Evolutionary conservation across 306 rosid species (phyloP), one percentile per base, ranked within the genome.

Genomic region (Phaseolus lunatus): DNA sequence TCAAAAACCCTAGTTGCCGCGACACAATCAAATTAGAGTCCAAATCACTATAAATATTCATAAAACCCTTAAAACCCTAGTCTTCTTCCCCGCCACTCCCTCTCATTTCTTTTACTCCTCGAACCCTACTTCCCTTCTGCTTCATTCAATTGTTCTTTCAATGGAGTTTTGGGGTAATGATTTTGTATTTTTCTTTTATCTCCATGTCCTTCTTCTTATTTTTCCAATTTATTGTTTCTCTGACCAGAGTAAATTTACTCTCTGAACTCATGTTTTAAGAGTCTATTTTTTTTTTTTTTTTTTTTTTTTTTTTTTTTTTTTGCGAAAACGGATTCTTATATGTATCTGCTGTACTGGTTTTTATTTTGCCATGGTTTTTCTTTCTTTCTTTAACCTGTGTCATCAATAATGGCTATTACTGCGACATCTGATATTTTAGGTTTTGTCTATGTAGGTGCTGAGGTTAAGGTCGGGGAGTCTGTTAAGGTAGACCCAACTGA

Each of bases 141-240:
- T 18, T 73, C 1, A 12, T 22, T 39, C 44, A 0, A 7, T 37
- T 37, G 9, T 37, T 9, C 18, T 2, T 35, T 11, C 62, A 37
- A 93, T 93, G 98, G 96, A 91, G 87, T 93, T 93, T 68, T 93
- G 98, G 98, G 98, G 98, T 93, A 83, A 78, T 54, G 31, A 29
- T 12, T 3, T 12, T 43, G 3, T 6, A 6, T 33, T 39, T 37
- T 7, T 1, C 5, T 49, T 13, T 43, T 7, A 23, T 52, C n/a
- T 52, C 0, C 19, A 4, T 11, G 22, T 39, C 19, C 9, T 0
- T 14, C 13, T 0, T n/a, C n/a, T n/a, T 37, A 45, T 22, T 26
- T 5, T 31, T 29, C 33, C 33, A 3, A 35, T 27, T 56, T 9
- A 1, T 5, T 7, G 2, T 14, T 11, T 33, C 29, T 3, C 5